Base-by-base conservation (phyloP, 2,329 filamentous ascomycete genomes). In the Mycosphaerella sp. region DNA sequence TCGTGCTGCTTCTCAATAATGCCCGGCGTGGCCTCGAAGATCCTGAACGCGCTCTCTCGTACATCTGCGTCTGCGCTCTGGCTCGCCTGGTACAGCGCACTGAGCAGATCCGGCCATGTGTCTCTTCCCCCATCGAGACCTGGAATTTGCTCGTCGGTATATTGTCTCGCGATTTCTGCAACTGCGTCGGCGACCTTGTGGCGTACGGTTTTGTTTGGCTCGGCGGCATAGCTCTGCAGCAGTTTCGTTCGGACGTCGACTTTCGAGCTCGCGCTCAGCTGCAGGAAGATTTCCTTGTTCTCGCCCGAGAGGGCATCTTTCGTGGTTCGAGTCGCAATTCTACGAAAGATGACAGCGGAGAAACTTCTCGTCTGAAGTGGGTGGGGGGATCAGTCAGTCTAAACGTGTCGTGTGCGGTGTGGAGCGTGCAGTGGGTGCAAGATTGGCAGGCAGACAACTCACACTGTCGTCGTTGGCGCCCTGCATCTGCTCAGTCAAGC, bases 161-260 rank as follows among this genome's bases (percentile, higher is more conserved):
- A 96, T 73, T 98, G 89, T 64, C 93, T 83, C 40, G 91, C 93
- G 54, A 98, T 79, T 72, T 98, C 93, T 18, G 93, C 93, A 56
- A 97, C 87, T n/a, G 91, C 89, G 72, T 98, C 93, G 62, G 90
- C 93, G 67, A 97, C 87, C 72, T 98, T 98, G 74, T 95, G 93
- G 64, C 93, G 80, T 41, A 95, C 87, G 35, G 80, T 76, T 55
- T 83, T 79, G 56, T 86, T 80, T 17, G 80, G 75, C 73, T 97
- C 93, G 55, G 75, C 77, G 52, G 81, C 81, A 47, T 96, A 76
- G 46, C 82, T 83, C 64, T 90, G 80, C 37, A 97, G 79, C 52
- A 97, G 76, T 70, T 91, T 95, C 64, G 86, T 79, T 61, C 89
- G 83, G 64, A 97, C 95, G 42, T 82, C 84, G 44, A 81, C 75